Conservation (phyloP, 2,329 filamentous ascomycete species). For the Epichloe scottii region DNA sequence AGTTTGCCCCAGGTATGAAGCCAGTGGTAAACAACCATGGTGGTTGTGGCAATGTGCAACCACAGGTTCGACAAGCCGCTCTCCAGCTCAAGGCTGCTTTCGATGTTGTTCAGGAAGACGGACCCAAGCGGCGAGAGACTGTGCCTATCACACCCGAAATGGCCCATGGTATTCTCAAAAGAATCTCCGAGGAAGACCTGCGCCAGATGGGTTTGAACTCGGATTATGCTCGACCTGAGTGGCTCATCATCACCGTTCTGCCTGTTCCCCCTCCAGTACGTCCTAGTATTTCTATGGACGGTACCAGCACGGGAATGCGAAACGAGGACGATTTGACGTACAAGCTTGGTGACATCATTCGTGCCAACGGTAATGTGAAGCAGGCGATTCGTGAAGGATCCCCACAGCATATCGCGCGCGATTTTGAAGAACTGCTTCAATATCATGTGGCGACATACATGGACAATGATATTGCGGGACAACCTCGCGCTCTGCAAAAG, state of each 20-base stretch:
- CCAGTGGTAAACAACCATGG: constrained; percentile 53
- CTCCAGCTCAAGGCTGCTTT: constrained; percentile 67
- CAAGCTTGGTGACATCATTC: constrained; percentile 96
- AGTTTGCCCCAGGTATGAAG: constrained; percentile 49
- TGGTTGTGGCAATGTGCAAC: constrained; percentile 86
- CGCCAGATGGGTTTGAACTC: constrained; percentile 81
- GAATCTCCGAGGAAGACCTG: constrained; percentile 71
- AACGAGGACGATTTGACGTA: constrained; percentile 99
- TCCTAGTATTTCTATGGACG: constrained; percentile 94
- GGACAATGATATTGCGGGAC: constrained; percentile 97
- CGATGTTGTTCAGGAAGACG: constrained; percentile 56
- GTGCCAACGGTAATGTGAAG: constrained; percentile 88
- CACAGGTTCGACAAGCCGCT: constrained; percentile 75
- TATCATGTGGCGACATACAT: constrained; percentile 99
- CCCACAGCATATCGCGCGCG: constrained; percentile 76
- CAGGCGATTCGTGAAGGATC: constrained; percentile 86
- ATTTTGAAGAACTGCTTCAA: constrained; percentile 85
- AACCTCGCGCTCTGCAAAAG: constrained; percentile 91
- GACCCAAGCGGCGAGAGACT: constrained; percentile 62
- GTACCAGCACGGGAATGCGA: constrained; percentile 79
- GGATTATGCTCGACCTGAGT: constrained; percentile 91
- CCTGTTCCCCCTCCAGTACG: constrained; percentile 93
- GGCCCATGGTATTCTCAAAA: constrained; percentile 75
- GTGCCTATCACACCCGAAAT: constrained; percentile 70
- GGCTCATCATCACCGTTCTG: constrained; percentile 94